Base-by-base conservation (phyloP, 2,329 filamentous ascomycete genomes). In the Fusarium falciforme region DNA sequence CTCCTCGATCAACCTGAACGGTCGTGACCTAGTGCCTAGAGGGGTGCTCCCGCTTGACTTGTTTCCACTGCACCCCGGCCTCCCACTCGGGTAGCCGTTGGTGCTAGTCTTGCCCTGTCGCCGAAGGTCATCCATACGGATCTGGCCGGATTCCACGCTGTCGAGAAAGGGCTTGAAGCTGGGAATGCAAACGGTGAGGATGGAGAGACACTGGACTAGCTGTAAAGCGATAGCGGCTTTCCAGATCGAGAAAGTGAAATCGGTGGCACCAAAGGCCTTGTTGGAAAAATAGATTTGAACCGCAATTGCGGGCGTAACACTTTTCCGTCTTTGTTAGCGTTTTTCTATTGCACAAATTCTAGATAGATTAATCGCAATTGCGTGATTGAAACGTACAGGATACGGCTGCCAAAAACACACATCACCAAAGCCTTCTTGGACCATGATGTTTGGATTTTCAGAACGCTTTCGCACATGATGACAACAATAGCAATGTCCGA, bases 91-190 rank as follows among this genome's bases (percentile, higher is more conserved):
- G 44, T 76, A 77, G 1, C 75, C 73, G 22, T 71, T 73, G 47
- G 73, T 76, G 36, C 73, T 75, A 4, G 64, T 74, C 54, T 79
- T 78, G 38, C 76, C 77, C 29, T 79, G 74, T 25, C 78, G 66
- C 4, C 78, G 68, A 11, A 78, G 17, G 22, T 80, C 78, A 36
- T 79, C 78, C 44, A 78, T 63, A 1, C 76, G 77, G 16, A 78
- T 79, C 42, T 80, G 78, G 0, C 78, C 78, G 0, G 78, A 79
- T 29, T 80, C 74, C 0, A 80, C 55, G 29, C 76, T 80, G 47
- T 80, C 77, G 27, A 80, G 75, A 47, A 80, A 80, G 1, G 77
- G 78, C 35, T 80, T 80, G 31, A 80, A 77, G 52, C 78, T 79
- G 38, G 78, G 78, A 6, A 79, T 59, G 59, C 78, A 80, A 5